Conservation (phyloP, 2,329 filamentous ascomycete species). For the Gliomastix tumulicola region DNA sequence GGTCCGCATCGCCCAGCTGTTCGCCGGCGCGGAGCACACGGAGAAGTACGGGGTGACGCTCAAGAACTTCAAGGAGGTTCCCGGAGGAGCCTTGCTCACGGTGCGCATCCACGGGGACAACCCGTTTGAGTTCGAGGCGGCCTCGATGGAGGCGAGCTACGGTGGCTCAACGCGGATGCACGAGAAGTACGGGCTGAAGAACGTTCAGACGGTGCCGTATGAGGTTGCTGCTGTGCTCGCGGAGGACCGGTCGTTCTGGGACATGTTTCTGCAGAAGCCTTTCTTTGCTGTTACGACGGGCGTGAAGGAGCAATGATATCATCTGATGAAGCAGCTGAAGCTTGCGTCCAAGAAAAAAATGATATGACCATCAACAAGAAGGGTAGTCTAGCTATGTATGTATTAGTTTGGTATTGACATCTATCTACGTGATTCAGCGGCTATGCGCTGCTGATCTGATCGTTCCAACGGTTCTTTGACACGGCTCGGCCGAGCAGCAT, state of each 20-base stretch:
- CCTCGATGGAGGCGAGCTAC: slow-evolving; percentile 1
- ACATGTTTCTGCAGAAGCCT: neutral
- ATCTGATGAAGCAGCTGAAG: no score
- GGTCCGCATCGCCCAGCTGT: slow-evolving; percentile 7
- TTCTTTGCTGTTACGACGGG: neutral
- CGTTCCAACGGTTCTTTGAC: no score
- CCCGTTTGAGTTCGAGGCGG: neutral
- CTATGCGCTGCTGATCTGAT: no score
- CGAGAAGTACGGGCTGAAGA: neutral
- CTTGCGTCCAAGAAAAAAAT: no score
- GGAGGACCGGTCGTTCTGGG: slow-evolving; percentile 2
- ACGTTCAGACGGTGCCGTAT: neutral
- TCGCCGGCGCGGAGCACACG: neutral
- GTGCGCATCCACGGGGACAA: neutral
- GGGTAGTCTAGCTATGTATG: no score
- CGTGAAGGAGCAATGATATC: no score
- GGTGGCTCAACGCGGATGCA: neutral
- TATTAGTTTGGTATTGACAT: no score
- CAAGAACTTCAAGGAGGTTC: neutral
- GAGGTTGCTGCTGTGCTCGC: neutral
- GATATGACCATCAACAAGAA: no score
- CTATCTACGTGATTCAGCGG: no score
- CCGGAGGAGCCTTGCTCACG: neutral
- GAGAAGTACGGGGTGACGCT: slow-evolving; percentile 1
- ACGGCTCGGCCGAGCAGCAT: no score